These are phyloP conservation scores for Immersiporthe knoxdaviesiana DNA, from an alignment of 2,329 filamentous ascomycete genomes.

Conservation along the genomic window DNA sequence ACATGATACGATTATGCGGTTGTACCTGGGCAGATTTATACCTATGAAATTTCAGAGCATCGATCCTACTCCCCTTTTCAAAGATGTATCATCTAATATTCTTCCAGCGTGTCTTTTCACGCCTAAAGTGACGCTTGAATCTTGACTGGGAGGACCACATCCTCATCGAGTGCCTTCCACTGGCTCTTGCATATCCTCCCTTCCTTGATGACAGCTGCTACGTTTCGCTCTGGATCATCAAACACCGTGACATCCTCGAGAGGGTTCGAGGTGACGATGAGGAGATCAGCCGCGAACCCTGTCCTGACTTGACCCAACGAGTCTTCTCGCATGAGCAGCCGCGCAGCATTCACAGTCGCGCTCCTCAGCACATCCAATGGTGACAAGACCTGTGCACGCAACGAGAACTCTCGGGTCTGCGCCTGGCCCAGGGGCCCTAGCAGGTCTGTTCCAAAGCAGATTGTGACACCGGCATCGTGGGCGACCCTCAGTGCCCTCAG, in stretches of 20 bases:
- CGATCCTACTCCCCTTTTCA: neutral
- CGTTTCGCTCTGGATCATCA: constrained; percentile 47
- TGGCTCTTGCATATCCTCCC: constrained; percentile 46
- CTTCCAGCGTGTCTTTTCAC: neutral
- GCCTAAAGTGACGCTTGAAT: constrained; percentile 23
- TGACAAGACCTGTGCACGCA: constrained; percentile 48
- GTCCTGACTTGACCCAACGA: constrained; percentile 51
- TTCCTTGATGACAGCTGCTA: constrained; percentile 55
- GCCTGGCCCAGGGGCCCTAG: constrained; percentile 52
- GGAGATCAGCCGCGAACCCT: constrained; percentile 54
- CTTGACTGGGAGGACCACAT: constrained; percentile 15
- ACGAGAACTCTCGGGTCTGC: constrained; percentile 54
- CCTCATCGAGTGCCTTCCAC: constrained; percentile 22
- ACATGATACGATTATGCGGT: too few species aligned
- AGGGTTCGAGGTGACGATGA: constrained; percentile 54
- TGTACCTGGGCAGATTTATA: neutral
- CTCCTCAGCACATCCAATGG: constrained; percentile 50
- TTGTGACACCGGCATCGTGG: constrained; percentile 52
- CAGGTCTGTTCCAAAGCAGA: constrained; percentile 59
- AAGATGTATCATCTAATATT: neutral
- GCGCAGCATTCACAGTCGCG: constrained; percentile 55
- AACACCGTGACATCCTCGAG: constrained; percentile 55
- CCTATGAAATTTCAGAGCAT: neutral
- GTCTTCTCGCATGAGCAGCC: constrained; percentile 47
- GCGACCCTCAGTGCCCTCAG: constrained; percentile 50